A percentile compares a stretch with the other conserved stretches of the same genome.
phyloP scores from a whole-genome alignment of 164 flowering plant genomes.

The Protea cynaroides region DNA sequence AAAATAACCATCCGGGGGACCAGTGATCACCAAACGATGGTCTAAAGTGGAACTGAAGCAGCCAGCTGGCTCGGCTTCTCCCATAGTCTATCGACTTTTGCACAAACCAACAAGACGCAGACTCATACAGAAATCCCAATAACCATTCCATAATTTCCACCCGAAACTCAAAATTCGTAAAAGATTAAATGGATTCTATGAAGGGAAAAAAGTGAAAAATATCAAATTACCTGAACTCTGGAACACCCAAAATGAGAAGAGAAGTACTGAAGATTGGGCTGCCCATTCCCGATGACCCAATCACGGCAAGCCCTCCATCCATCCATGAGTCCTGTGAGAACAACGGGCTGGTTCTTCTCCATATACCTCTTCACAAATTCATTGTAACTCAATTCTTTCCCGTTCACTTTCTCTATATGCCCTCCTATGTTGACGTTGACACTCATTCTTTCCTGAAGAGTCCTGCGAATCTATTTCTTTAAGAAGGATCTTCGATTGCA shows the following conservation, averaged over 20 bases:
- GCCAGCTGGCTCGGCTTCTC: too few species aligned
- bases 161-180: too few species aligned
- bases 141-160: too few species aligned
- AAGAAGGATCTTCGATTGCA: too few species aligned
- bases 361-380: slow-evolving; percentile 61
- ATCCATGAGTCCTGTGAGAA: slow-evolving; percentile 74
- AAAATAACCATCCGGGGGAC: not conserved
- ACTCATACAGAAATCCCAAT: too few species aligned
- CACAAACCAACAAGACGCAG: too few species aligned
- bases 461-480: too few species aligned
- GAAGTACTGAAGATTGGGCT: slow-evolving; percentile 71
- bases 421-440: slow-evolving; percentile 52
- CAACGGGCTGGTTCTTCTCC: slow-evolving; percentile 63
- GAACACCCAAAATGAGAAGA: slow-evolving; percentile 68
- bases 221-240: slow-evolving; percentile 57
- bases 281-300: slow-evolving; percentile 62
- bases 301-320: slow-evolving; percentile 81
- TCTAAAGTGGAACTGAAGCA: not conserved
- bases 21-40: not conserved
- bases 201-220: not conserved
- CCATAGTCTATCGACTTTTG: too few species aligned
- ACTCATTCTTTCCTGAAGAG: slow-evolving; percentile 32
- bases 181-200: too few species aligned
- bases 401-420: slow-evolving; percentile 59
- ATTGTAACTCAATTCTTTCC: slow-evolving; percentile 52